Evolutionary conservation across 2,329 filamentous ascomycete species (phyloP).

Genomic region (Ophiostoma tasmaniense): DNA sequence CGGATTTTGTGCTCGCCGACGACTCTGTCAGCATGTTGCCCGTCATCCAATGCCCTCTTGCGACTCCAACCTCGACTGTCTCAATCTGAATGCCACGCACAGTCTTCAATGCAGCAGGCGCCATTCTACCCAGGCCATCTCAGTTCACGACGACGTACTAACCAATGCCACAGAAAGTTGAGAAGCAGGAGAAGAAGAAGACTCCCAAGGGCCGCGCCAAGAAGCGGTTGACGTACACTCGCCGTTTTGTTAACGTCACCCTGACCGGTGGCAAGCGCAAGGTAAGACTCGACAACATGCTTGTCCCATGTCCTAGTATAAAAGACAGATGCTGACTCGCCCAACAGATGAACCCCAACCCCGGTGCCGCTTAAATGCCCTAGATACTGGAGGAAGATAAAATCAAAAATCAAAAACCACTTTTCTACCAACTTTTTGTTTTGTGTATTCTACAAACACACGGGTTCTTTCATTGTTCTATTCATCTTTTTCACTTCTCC

Average conservation of each 20-base stretch:
- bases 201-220: conserved; percentile 88
- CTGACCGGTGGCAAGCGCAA: conserved; percentile 92
- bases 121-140: neutral
- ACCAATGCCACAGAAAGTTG: conserved; percentile 30
- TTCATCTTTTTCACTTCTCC: neutral
- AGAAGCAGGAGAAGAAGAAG: conserved; percentile 94
- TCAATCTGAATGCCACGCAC: neutral
- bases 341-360: conserved; percentile 12
- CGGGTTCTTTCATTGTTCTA: conserved; percentile 4
- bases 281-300: conserved; percentile 41
- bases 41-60: neutral
- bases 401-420: conserved; percentile 3
- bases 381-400: conserved; percentile 1
- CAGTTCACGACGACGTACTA: conserved; percentile 3
- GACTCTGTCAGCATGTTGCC: neutral
- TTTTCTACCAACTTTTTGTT: conserved; percentile 2
- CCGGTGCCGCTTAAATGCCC: conserved; percentile 8
- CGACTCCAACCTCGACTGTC: neutral
- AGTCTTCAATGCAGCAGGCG: neutral
- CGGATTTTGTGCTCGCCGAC: neutral
- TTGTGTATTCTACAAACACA: neutral
- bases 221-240: conserved; percentile 93
- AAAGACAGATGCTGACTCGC: neutral
- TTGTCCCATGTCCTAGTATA: neutral
- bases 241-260: conserved; percentile 97